These are phyloP conservation scores for Umbelopsis sp. DNA, from an alignment of 192 early-diverging fungal species.

Conservation along the genomic window DNA sequence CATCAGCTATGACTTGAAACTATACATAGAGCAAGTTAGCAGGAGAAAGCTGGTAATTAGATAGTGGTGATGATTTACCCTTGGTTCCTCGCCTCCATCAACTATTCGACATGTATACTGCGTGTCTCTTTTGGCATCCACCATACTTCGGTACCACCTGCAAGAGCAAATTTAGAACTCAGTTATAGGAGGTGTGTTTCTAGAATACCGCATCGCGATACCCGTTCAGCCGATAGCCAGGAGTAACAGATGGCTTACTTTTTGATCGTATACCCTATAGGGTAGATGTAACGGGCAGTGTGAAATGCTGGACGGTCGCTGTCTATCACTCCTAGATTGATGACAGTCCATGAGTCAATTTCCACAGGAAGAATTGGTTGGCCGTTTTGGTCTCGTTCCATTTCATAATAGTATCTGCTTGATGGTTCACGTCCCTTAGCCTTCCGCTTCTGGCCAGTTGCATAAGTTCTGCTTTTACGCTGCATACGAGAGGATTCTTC, in stretches of 20 bases:
- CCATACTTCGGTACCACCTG: conserved; percentile 61
- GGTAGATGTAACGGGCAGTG: conserved; percentile 90
- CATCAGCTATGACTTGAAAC: conserved; percentile 83
- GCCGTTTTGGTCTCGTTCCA: conserved; percentile 64
- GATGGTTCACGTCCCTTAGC: background rate
- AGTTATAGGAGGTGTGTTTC: background rate
- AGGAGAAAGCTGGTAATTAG: background rate
- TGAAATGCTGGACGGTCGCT: conserved; percentile 81
- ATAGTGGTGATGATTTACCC: conserved; percentile 19
- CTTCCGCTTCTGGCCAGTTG: background rate
- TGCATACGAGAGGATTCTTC: background rate
- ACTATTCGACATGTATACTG: conserved; percentile 78
- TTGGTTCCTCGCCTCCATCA: conserved; percentile 77
- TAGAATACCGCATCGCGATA: background rate
- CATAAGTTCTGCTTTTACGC: background rate
- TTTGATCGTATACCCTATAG: conserved; percentile 78
- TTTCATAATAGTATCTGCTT: conserved; percentile 33
- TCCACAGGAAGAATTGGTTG: conserved; percentile 76
- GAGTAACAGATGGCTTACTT: conserved; percentile 32
- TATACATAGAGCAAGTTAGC: conserved; percentile 14
- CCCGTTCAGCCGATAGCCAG: background rate
- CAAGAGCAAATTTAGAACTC: background rate
- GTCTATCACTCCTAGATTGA: conserved; percentile 74
- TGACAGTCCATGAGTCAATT: conserved; percentile 78
- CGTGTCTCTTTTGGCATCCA: conserved; percentile 48